These are phyloP conservation scores for Thraustochytrium sp. DNA, from an alignment of 352 stramenopile species.

Conservation along the genomic window DNA sequence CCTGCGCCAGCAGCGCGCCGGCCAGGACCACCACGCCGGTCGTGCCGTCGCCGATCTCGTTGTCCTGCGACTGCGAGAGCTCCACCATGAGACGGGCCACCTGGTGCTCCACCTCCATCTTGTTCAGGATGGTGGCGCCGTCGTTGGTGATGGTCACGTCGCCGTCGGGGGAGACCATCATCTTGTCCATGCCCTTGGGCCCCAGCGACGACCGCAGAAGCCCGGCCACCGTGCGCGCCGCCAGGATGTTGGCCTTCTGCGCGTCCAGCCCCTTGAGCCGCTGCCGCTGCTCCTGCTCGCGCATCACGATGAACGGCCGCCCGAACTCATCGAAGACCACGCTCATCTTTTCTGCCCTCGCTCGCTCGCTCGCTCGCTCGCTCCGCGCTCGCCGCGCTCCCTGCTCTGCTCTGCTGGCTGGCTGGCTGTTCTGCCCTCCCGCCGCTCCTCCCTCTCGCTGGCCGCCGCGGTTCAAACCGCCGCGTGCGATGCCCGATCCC, in stretches of 20 bases:
- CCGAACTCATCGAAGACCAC: slow-evolving; percentile 92
- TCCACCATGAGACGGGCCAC: slow-evolving; percentile 97
- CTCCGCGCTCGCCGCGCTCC: background rate
- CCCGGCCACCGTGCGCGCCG: slow-evolving; percentile 89
- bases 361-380: no score
- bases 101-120: slow-evolving; percentile 98
- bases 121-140: slow-evolving; percentile 97
- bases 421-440: background rate
- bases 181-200: slow-evolving; percentile 98
- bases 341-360: slow-evolving; percentile 34
- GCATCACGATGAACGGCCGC: slow-evolving; percentile 98
- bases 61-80: slow-evolving; percentile 96
- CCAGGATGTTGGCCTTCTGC: slow-evolving; percentile 98
- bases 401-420: background rate
- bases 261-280: slow-evolving; percentile 96
- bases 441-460: no score
- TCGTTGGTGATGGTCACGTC: slow-evolving; percentile 99
- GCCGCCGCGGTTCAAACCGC: no score
- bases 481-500: no score
- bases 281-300: slow-evolving; percentile 95
- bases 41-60: slow-evolving; percentile 99
- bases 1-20: slow-evolving; percentile 85
- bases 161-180: slow-evolving; percentile 96
- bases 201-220: slow-evolving; percentile 95
- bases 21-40: slow-evolving; percentile 98